A percentile compares a stretch with the other conserved stretches of the same genome.
Evolutionary conservation across 305 asterid species (phyloP).

Genomic region (Solanum hybrid): DNA sequence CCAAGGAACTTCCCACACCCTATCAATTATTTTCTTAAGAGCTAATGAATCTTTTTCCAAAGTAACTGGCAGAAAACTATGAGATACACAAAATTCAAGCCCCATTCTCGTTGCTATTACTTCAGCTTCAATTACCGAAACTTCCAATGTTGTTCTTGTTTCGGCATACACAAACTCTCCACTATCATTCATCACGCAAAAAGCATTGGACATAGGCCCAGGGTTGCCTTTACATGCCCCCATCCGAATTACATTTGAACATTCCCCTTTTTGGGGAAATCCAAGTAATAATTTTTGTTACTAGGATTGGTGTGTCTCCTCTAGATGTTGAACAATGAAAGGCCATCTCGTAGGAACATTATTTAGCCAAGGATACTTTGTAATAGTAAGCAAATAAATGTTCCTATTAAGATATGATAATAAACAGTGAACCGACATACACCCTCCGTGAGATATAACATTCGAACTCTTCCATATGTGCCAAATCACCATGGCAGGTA

Average conservation of each 20-base stretch:
- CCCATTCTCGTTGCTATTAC: neutral
- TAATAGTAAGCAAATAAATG: neutral
- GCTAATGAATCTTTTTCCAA: neutral
- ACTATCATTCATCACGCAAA: no score
- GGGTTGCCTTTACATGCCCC: neutral
- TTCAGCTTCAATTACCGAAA: neutral
- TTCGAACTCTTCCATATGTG: neutral
- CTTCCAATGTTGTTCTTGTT: neutral
- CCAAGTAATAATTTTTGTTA: neutral
- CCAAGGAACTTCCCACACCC: neutral
- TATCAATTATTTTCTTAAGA: neutral
- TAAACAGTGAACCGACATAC: neutral
- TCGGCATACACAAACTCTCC: neutral
- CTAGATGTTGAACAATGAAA: no score
- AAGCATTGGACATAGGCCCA: neutral
- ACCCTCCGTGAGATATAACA: neutral
- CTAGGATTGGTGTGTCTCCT: neutral
- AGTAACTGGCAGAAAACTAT: neutral
- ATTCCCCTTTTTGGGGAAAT: neutral
- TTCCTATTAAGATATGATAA: neutral
- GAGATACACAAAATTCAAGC: neutral
- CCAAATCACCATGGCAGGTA: neutral
- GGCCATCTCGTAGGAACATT: neutral
- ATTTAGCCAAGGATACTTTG: neutral
- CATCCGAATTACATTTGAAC: neutral